phyloP scores from a whole-genome alignment of 768 basidiomycete species.

The Termitomyces sp. region DNA sequence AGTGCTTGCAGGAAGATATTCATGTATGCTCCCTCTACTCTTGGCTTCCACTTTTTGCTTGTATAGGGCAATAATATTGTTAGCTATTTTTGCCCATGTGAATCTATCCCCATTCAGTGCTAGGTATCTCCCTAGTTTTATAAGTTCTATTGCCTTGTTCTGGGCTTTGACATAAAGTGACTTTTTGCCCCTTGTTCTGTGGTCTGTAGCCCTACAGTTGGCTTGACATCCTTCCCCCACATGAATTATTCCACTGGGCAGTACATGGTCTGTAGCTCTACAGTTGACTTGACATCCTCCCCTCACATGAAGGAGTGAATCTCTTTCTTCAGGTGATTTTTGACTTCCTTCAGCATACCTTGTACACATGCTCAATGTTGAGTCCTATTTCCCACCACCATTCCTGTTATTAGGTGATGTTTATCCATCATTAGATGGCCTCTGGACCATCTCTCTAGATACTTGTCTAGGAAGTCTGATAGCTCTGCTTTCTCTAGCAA shows the following conservation, averaged over 20 bases:
- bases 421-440: no score
- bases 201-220: no score
- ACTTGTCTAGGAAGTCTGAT: constrained; percentile 27
- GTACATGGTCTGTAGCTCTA: no score
- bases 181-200: not conserved
- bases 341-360: not conserved
- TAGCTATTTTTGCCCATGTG: not conserved
- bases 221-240: no score
- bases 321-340: not conserved
- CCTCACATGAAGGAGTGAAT: not conserved
- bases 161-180: not conserved
- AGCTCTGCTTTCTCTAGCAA: constrained; percentile 23
- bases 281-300: no score
- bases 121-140: not conserved
- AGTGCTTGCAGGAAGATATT: not conserved
- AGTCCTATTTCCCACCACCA: not conserved
- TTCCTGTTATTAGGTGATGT: not conserved
- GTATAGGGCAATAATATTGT: not conserved
- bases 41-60: no score
- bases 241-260: no score
- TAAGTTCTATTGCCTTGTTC: not conserved
- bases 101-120: not conserved
- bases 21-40: not conserved
- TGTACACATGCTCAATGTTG: not conserved
- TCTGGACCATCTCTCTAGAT: constrained; percentile 24